A percentile compares a stretch with the other conserved stretches of the same genome.
Evolutionary conservation across 768 basidiomycete genomes (phyloP).

Genomic region (Neoboletus magnificus): DNA sequence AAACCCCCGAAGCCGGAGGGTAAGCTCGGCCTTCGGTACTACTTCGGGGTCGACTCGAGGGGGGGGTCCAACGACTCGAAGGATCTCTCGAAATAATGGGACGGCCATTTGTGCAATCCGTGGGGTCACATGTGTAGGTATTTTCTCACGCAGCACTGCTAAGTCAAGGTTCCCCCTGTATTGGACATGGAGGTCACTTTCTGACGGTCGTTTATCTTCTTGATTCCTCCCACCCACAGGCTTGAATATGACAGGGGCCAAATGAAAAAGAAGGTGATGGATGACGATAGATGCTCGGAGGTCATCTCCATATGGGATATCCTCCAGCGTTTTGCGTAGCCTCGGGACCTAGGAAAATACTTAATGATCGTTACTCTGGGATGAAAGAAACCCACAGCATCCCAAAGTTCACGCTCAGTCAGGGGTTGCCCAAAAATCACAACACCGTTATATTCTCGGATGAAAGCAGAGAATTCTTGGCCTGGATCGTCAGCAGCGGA

Average conservation of each 20-base stretch:
- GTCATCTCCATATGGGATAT: conserved; percentile 15
- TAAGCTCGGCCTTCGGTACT: conserved; percentile 9
- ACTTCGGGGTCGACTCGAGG: conserved; percentile 20
- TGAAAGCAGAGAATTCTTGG: conserved; percentile 35
- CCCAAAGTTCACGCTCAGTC: conserved; percentile 28
- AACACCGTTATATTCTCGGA: conserved; percentile 25
- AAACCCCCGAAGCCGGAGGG: conserved; percentile 20
- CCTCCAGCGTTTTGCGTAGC: conserved; percentile 22
- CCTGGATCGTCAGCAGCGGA: conserved; percentile 23
- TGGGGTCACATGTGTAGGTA: conserved; percentile 60
- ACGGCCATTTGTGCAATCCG: conserved; percentile 49
- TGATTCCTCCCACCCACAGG: neutral
- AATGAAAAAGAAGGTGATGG: conserved; percentile 12
- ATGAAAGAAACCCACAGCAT: conserved; percentile 15
- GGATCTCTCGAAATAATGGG: conserved; percentile 51
- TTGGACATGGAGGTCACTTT: neutral
- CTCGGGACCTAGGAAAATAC: conserved; percentile 16
- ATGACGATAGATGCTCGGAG: conserved; percentile 22
- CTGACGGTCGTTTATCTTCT: neutral
- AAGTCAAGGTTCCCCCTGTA: conserved; percentile 48
- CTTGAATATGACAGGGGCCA: conserved; percentile 14
- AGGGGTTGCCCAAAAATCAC: conserved; percentile 18
- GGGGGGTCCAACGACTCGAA: conserved; percentile 51
- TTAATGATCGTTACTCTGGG: neutral
- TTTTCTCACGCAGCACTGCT: conserved; percentile 55